Percentiles rank a stretch among this genome's conserved stretches.
phyloP scores from a whole-genome alignment of 164 flowering plant genomes.

The Macadamia integrifolia region DNA sequence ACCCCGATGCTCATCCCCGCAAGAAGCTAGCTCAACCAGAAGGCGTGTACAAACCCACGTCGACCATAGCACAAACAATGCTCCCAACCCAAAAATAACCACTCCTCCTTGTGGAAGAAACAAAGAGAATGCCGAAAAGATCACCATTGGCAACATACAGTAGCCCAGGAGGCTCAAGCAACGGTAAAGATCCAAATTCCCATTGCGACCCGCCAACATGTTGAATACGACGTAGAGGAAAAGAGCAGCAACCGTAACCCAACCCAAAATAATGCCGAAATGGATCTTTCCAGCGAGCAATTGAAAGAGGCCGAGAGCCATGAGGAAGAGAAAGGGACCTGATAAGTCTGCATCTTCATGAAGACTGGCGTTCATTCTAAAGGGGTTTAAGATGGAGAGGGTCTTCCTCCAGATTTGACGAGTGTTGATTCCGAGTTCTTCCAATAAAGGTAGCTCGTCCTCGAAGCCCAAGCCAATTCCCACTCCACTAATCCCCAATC shows the following conservation, averaged over 20 bases:
- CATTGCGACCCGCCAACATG: conserved; percentile 80
- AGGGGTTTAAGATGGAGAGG: conserved; percentile 57
- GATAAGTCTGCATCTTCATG: conserved; percentile 80
- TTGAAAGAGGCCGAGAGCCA: conserved; percentile 74
- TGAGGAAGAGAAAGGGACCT: conserved; percentile 68
- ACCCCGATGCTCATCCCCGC: conserved; percentile 79
- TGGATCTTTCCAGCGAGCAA: conserved; percentile 85
- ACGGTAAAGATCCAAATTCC: conserved; percentile 73
- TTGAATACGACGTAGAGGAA: conserved; percentile 75
- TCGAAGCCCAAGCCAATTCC: conserved; percentile 38
- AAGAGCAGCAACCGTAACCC: conserved; percentile 69
- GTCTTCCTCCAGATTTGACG: conserved; percentile 84
- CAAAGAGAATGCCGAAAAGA: conserved; percentile 63
- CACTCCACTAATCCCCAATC: conserved; percentile 12
- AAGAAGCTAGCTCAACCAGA: conserved; percentile 58
- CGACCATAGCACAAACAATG: conserved; percentile 68
- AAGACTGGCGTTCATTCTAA: conserved; percentile 47
- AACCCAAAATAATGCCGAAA: conserved; percentile 83
- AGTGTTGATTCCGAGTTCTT: conserved; percentile 88
- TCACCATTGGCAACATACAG: conserved; percentile 79
- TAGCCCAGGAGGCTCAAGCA: conserved; percentile 80
- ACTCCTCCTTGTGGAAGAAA: conserved; percentile 61
- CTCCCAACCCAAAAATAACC: conserved; percentile 37
- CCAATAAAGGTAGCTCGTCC: conserved; percentile 81
- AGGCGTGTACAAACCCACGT: conserved; percentile 69